These are phyloP conservation scores for Candida methanosorbosa DNA, from an alignment of 805 yeast genomes.

Conservation along the genomic window DNA sequence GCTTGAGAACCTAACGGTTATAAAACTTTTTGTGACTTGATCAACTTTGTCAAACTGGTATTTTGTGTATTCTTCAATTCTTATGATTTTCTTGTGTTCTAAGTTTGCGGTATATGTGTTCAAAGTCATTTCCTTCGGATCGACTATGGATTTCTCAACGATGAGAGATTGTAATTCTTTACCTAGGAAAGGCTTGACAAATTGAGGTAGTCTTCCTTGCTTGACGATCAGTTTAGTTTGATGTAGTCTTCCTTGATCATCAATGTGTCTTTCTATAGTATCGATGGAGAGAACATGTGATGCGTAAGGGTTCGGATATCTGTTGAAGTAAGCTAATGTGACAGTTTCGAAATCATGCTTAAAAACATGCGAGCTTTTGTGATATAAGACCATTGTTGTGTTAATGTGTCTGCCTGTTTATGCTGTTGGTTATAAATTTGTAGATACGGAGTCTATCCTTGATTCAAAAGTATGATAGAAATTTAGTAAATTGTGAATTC, in stretches of 20 bases:
- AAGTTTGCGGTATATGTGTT: constrained; percentile 70
- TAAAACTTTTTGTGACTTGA: constrained; percentile 35
- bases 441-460: too few relatives aligned
- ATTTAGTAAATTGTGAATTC: too few relatives aligned
- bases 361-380: constrained; percentile 46
- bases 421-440: background rate
- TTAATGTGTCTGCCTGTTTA: too few relatives aligned
- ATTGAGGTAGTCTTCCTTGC: constrained; percentile 70
- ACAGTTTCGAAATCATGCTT: constrained; percentile 64
- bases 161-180: constrained; percentile 68
- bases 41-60: constrained; percentile 30
- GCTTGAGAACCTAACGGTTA: constrained; percentile 57
- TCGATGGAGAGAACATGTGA: constrained; percentile 80
- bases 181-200: constrained; percentile 71
- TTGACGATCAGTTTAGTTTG: constrained; percentile 72
- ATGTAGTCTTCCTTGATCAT: constrained; percentile 52
- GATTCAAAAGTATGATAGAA: too few relatives aligned
- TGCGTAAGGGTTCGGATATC: constrained; percentile 76
- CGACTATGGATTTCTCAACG: constrained; percentile 67
- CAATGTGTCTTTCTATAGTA: constrained; percentile 55
- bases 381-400: constrained; percentile 52
- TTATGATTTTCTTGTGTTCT: constrained; percentile 72
- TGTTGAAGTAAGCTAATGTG: constrained; percentile 65
- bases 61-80: constrained; percentile 68
- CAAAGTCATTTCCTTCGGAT: constrained; percentile 48